Base-by-base conservation (phyloP, 2,329 filamentous ascomycete species). In the Cladophialophora chaetospira region DNA sequence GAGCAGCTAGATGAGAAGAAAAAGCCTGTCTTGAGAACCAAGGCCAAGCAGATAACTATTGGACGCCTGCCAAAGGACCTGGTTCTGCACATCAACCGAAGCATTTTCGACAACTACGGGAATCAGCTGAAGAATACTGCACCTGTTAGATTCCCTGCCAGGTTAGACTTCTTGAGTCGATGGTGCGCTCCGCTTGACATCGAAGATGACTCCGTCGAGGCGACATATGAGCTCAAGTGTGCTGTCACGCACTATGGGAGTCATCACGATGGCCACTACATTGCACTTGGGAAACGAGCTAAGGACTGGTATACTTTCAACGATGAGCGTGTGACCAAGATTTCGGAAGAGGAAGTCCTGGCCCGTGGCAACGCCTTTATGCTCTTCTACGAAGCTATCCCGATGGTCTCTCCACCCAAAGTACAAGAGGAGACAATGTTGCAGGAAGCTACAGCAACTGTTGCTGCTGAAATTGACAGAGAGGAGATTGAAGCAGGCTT, bases 201-300 rank as follows among this genome's bases (percentile, higher is more conserved):
- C 3, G 83, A 84, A 2, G 29, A 50, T 26, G 17, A 33, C 23
- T 79, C 57, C 26, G 59, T 65, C 36, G 71, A 64, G 53, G 69
- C 61, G 51, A 66, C 87, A 1, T 97, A 96, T 70, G 84, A 89
- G 68, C 77, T 97, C 13, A 84, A 88, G 51, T 91, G 92, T 26
- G 88, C 93, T 0, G 83, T 97, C 8, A 94, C 91, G 1, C 94
- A 97, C 69, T 89, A 88, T 60, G 94, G 94, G 3, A 82, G 88
- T 28, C 94, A 97, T 70, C 91, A 97, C 61, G 96, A 96, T 66
- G 94, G 94, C 0, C 94, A 99, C 73, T 97, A 99, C 66, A 86
- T 97, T 35, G 96, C 91, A 70, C 96, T 94, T 71, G 83, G 90
- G 49, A 89, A 88, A 55, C 59, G 63, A 57, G 60, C 49, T 42